Percentiles rank a stretch among this genome's conserved stretches.
phyloP scores from a whole-genome alignment of 1,139 yeast species.

The Blastobotrys indianensis region DNA sequence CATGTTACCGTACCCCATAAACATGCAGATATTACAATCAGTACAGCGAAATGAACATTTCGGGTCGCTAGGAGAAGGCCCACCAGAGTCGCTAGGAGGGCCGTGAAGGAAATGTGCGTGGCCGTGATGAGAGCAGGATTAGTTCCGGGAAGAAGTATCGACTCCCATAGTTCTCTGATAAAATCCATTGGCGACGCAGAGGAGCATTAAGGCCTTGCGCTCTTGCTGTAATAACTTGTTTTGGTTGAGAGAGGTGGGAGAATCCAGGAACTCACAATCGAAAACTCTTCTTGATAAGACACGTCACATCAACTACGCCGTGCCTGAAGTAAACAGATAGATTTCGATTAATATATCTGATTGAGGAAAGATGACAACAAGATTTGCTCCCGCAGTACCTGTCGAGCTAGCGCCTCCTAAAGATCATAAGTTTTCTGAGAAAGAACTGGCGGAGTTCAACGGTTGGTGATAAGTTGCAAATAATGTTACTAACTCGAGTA shows the following conservation, averaged over 20 bases:
- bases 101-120: slow-evolving; percentile 62
- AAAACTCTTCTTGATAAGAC: not conserved
- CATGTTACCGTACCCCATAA: slow-evolving; percentile 81
- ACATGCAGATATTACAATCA: slow-evolving; percentile 60
- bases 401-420: too few relatives aligned
- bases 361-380: not conserved
- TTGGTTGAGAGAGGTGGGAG: not conserved
- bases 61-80: slow-evolving; percentile 56
- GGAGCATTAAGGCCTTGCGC: too few relatives aligned
- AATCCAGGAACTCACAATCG: not conserved
- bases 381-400: too few relatives aligned
- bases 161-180: slow-evolving; percentile 73
- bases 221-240: too few relatives aligned
- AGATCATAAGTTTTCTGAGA: too few relatives aligned
- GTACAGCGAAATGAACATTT: slow-evolving; percentile 71
- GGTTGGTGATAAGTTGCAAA: not conserved
- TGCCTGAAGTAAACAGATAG: too few relatives aligned
- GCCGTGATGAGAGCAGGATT: slow-evolving; percentile 82
- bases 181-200: slow-evolving; percentile 18
- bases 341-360: too few relatives aligned
- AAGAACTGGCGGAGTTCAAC: too few relatives aligned
- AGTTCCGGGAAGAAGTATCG: slow-evolving; percentile 91
- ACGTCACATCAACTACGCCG: not conserved
- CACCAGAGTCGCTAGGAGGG: slow-evolving; percentile 48
- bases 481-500: slow-evolving; percentile 15